Conservation (phyloP, 2,329 filamentous ascomycete species). For the Fusarium nurragi region DNA sequence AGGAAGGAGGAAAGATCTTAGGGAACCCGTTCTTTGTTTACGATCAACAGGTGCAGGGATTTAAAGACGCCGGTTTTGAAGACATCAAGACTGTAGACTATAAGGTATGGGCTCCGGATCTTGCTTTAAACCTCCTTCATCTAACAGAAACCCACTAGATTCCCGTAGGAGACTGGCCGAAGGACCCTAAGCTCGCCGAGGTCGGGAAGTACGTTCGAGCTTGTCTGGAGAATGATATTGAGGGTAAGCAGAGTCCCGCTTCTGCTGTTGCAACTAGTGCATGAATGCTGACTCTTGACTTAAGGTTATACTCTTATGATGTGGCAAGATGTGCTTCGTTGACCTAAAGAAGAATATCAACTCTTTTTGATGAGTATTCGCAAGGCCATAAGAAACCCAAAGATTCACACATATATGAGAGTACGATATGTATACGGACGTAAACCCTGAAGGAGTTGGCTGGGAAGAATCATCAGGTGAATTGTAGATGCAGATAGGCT, state of each 20-base stretch:
- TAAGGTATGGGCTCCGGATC: background rate
- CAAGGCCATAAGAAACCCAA: slow-evolving; percentile 18
- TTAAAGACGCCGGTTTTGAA: background rate
- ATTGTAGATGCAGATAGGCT: no score
- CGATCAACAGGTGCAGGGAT: background rate
- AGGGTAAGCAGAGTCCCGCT: background rate
- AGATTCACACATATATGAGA: slow-evolving; percentile 20
- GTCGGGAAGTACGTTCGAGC: slow-evolving; percentile 15
- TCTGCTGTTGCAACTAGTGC: fast-evolving
- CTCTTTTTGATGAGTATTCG: slow-evolving; percentile 12
- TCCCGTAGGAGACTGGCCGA: slow-evolving; percentile 24
- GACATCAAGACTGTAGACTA: background rate
- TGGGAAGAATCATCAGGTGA: no score
- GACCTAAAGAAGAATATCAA: slow-evolving; percentile 25
- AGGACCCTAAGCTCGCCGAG: slow-evolving; percentile 12
- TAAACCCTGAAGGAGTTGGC: background rate
- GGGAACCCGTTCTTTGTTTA: background rate
- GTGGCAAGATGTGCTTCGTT: slow-evolving; percentile 17
- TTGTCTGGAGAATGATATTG: slow-evolving; percentile 36
- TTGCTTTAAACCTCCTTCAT: no score
- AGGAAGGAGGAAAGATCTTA: background rate
- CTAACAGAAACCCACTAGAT: background rate
- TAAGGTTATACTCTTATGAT: slow-evolving; percentile 11
- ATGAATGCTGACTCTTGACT: background rate
- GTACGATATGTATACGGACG: slow-evolving; percentile 28